These are phyloP conservation scores for Ganoderma boninense DNA, from an alignment of 1,284 basidiomycete species.

Conservation along the genomic window DNA sequence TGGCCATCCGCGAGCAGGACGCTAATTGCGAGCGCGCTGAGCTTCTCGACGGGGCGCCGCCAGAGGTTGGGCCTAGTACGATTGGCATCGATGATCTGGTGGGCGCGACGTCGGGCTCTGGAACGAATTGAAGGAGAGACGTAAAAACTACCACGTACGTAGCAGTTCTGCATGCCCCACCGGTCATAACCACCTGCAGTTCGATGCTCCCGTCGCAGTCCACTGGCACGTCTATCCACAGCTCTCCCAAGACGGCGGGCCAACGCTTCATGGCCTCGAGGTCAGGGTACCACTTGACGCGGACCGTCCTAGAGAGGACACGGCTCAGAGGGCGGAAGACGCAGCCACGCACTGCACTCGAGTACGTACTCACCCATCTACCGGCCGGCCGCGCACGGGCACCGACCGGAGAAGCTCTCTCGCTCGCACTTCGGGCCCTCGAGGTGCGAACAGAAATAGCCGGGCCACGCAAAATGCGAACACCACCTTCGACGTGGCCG, in stretches of 20 bases:
- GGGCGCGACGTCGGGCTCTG: not conserved
- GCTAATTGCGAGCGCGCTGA: conserved; percentile 17
- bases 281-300: conserved; percentile 27
- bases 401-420: not conserved
- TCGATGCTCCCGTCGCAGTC: conserved; percentile 19
- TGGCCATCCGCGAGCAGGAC: conserved; percentile 16
- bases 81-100: conserved; percentile 19
- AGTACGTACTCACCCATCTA: not conserved
- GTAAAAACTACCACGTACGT: conserved; percentile 7
- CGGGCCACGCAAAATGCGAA: not conserved
- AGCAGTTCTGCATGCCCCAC: conserved; percentile 32
- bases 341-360: no score
- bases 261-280: conserved; percentile 10
- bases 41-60: conserved; percentile 14
- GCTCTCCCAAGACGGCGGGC: conserved; percentile 16
- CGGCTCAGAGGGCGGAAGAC: not conserved
- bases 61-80: conserved; percentile 4
- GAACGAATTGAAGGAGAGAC: not conserved
- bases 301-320: conserved; percentile 6
- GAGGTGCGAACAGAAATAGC: conserved; percentile 3
- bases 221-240: conserved; percentile 19
- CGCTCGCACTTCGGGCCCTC: not conserved
- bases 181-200: conserved; percentile 9
- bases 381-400: not conserved
- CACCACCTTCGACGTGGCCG: not conserved